Percentiles rank a stretch among this genome's conserved stretches.
Evolutionary conservation across 2,329 filamentous ascomycete species (phyloP).

Genomic region (Cadophora luteo-olivacea): DNA sequence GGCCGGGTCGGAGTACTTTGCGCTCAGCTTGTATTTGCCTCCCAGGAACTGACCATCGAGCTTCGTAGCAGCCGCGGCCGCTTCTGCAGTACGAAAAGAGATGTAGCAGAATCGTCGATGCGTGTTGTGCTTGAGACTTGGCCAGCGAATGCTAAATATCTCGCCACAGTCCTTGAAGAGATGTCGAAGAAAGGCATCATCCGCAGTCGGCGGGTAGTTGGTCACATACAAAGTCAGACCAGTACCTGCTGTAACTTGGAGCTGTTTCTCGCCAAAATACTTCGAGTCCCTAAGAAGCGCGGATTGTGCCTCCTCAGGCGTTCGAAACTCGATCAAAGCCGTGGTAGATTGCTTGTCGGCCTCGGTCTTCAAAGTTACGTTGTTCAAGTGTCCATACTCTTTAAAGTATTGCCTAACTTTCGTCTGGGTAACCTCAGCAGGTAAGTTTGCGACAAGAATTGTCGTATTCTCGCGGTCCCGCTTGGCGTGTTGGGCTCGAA

Average conservation of each 20-base stretch:
- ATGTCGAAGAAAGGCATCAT: constrained; percentile 71
- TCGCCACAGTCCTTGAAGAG: constrained; percentile 80
- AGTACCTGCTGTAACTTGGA: constrained; percentile 76
- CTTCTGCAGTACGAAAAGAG: constrained; percentile 76
- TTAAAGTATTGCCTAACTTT: constrained; percentile 89
- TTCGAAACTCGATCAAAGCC: constrained; percentile 85
- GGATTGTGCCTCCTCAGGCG: constrained; percentile 78
- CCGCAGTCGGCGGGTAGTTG: constrained; percentile 83
- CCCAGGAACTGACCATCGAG: constrained; percentile 76
- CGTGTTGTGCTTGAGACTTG: constrained; percentile 87
- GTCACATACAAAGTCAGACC: constrained; percentile 86
- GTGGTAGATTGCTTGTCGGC: constrained; percentile 65
- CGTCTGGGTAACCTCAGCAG: constrained; percentile 70
- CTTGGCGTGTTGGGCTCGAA: constrained; percentile 57
- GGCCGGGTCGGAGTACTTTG: constrained; percentile 83
- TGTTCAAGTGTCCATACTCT: constrained; percentile 85
- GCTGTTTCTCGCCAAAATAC: constrained; percentile 73
- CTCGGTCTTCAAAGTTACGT: constrained; percentile 72
- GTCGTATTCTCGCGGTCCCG: constrained; percentile 92
- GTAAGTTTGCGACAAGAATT: constrained; percentile 80
- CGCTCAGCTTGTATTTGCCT: constrained; percentile 71
- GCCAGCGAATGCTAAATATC: constrained; percentile 85
- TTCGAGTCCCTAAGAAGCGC: constrained; percentile 85
- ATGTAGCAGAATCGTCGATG: constrained; percentile 95
- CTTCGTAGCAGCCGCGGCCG: constrained; percentile 73